Evolutionary conservation across 2,329 filamentous ascomycete genomes (phyloP).

Genomic region (Tympanopsis confertula): DNA sequence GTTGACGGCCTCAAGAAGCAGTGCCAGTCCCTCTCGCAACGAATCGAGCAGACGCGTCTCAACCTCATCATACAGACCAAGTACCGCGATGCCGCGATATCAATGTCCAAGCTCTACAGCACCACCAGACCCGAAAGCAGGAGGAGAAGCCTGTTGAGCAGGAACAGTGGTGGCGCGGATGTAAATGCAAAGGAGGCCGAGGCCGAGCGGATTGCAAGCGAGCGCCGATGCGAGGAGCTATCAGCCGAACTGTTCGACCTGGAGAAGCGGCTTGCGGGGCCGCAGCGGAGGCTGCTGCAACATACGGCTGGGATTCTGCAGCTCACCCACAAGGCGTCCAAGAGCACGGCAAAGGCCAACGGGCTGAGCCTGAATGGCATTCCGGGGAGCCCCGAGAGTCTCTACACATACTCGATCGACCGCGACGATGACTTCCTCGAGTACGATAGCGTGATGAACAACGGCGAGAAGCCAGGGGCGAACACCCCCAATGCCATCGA

Average conservation of each 20-base stretch:
- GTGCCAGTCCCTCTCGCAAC: neutral
- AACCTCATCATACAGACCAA: neutral
- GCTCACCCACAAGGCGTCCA: neutral
- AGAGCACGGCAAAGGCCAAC: neutral
- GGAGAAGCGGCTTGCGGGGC: neutral
- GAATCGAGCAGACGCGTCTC: neutral
- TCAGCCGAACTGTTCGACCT: neutral
- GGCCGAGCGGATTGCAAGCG: neutral
- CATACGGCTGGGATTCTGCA: neutral
- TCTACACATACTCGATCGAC: neutral
- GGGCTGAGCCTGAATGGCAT: neutral
- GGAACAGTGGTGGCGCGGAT: neutral
- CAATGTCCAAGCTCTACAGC: neutral
- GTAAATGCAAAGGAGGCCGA: neutral
- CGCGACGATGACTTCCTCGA: neutral
- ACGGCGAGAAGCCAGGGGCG: too few species aligned
- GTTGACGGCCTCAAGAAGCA: neutral
- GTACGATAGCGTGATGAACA: too few species aligned
- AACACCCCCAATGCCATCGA: neutral
- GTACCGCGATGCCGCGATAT: neutral
- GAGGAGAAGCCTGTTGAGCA: neutral
- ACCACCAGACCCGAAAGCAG: neutral
- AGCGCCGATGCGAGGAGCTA: neutral
- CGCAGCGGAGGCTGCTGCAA: neutral
- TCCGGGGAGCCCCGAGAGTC: neutral